These are phyloP conservation scores for Boletus sp. DNA, from an alignment of 768 basidiomycete species.

Conservation along the genomic window DNA sequence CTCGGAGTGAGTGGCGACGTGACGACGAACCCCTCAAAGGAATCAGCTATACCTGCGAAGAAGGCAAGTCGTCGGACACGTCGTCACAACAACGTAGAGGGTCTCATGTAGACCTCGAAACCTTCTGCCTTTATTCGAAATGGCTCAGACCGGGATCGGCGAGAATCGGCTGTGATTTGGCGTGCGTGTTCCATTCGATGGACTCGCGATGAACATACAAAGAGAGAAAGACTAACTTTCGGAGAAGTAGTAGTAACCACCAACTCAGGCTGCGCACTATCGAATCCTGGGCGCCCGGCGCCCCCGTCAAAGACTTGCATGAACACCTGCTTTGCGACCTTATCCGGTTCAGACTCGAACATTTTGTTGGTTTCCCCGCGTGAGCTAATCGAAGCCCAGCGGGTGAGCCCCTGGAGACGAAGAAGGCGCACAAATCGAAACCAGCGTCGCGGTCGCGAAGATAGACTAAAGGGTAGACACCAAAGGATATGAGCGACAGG, in stretches of 20 bases:
- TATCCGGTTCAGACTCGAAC: not conserved
- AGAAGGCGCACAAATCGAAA: not conserved
- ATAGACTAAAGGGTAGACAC: not conserved
- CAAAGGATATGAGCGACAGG: not conserved
- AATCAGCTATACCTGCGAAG: not conserved
- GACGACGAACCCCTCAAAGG: not conserved
- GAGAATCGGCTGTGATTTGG: not conserved
- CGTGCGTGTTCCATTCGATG: not conserved
- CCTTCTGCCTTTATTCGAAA: not conserved
- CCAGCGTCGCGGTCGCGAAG: not conserved
- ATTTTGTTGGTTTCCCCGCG: not conserved
- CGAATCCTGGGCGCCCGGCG: no score
- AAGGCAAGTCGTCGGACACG: not conserved
- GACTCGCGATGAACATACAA: not conserved
- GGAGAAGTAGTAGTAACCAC: no score
- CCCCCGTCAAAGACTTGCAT: not conserved
- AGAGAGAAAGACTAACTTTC: no score
- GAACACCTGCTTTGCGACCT: not conserved
- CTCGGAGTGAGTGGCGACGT: not conserved
- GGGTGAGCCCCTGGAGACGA: not conserved
- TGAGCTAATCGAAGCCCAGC: not conserved
- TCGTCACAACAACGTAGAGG: not conserved
- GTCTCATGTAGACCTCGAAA: not conserved
- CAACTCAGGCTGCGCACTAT: no score
- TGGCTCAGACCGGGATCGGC: not conserved